A percentile compares a stretch with the other conserved stretches of the same genome.
Conservation (phyloP, 805 yeast species). For the Sungouiella thailandica region DNA sequence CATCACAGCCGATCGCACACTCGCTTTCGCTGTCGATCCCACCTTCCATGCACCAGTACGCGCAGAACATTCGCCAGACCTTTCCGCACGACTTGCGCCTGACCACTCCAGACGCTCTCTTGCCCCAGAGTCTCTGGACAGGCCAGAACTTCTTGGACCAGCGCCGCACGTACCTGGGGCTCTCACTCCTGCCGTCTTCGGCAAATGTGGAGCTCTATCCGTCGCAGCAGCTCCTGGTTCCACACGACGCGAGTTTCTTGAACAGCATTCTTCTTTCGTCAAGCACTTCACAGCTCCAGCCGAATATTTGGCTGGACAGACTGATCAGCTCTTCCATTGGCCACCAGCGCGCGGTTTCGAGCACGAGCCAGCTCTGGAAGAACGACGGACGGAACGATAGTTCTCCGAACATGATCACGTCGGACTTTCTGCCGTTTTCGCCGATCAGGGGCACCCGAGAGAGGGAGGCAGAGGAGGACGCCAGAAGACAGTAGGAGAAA, state of each 20-base stretch:
- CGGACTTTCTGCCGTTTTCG: slow-evolving; percentile 13
- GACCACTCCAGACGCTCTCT: slow-evolving; percentile 1
- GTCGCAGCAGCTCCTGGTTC: not conserved
- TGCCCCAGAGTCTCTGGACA: slow-evolving; percentile 7
- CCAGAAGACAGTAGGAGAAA: too few species aligned
- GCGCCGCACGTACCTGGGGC: slow-evolving; percentile 7
- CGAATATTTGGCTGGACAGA: slow-evolving; percentile 16
- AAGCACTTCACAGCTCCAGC: slow-evolving; percentile 3
- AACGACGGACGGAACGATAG: slow-evolving; percentile 9
- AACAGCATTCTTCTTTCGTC: slow-evolving; percentile 9
- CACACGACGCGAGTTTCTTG: slow-evolving; percentile 3
- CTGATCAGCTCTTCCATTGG: slow-evolving; percentile 5
- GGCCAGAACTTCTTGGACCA: slow-evolving; percentile 7
- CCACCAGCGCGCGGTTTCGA: slow-evolving; percentile 11
- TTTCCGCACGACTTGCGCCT: slow-evolving; percentile 3
- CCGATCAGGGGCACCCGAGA: not conserved
- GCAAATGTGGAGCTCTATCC: slow-evolving; percentile 8
- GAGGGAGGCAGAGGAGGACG: too few species aligned
- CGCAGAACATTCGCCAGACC: slow-evolving; percentile 7
- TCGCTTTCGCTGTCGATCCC: not conserved
- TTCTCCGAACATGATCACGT: slow-evolving; percentile 2
- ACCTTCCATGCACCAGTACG: slow-evolving; percentile 6
- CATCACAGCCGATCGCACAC: not conserved
- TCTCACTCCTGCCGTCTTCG: slow-evolving; percentile 6
- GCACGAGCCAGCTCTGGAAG: slow-evolving; percentile 11